phyloP scores from a whole-genome alignment of 2,329 filamentous ascomycete species.

The Daldinia eschscholtzii region DNA sequence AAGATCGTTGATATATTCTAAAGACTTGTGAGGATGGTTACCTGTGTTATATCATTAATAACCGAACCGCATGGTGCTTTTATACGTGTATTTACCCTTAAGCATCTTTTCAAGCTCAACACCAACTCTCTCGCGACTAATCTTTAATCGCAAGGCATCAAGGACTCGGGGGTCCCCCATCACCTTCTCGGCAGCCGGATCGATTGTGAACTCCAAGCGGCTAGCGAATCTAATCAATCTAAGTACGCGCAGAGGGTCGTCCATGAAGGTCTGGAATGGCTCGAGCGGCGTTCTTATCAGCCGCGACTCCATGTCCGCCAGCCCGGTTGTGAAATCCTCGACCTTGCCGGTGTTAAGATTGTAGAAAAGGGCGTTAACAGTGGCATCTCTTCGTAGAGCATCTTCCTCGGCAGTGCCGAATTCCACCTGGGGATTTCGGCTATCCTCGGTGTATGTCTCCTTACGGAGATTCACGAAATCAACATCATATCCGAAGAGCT shows the following conservation, averaged over 20 bases:
- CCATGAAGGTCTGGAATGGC: conserved; percentile 91
- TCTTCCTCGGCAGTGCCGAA: conserved; percentile 95
- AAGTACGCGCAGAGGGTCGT: conserved; percentile 89
- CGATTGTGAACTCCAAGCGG: conserved; percentile 83
- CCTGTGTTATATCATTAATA: conserved; percentile 42
- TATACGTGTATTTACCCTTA: conserved; percentile 65
- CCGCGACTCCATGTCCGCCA: conserved; percentile 77
- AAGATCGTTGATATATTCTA: conserved; percentile 72
- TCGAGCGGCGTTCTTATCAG: conserved; percentile 88
- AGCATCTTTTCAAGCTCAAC: conserved; percentile 94
- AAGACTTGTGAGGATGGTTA: conserved; percentile 48
- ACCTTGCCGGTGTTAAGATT: conserved; percentile 84
- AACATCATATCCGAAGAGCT: conserved; percentile 86
- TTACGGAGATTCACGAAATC: conserved; percentile 95
- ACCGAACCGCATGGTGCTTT: not conserved
- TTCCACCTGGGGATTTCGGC: conserved; percentile 90
- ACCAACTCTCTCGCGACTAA: conserved; percentile 90
- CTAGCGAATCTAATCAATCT: conserved; percentile 92
- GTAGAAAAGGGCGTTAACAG: conserved; percentile 95
- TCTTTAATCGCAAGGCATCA: conserved; percentile 83
- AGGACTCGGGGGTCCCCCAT: conserved; percentile 88
- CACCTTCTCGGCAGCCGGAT: conserved; percentile 72
- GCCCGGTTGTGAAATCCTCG: conserved; percentile 87
- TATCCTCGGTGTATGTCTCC: conserved; percentile 90
- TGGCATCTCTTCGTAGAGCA: conserved; percentile 88